Evolutionary conservation across 495 filamentous ascomycete species (phyloP), one percentile per base, ranked within the genome.

Genomic region (Terfezia boudieri): DNA sequence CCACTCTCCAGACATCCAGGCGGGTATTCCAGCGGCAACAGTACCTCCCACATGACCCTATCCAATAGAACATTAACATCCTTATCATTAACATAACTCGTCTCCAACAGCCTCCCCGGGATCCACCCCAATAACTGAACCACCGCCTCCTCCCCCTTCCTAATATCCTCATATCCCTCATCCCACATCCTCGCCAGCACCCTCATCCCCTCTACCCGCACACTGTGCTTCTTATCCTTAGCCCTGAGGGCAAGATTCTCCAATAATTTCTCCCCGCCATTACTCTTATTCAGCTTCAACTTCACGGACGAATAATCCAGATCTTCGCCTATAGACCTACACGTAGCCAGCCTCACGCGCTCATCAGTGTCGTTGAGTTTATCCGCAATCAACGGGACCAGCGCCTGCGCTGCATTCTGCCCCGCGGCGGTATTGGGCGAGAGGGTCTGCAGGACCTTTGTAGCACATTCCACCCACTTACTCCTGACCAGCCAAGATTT

Each of bases 311-410:
- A 73, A 70, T 65, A 94, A 80, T 53, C 76, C 76, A 67, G 92
- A 85, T 36, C 72, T 8, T 46, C 75, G 48, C 81, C 82, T 26
- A 99, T 74, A 0, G 80, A 81, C 61, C 82, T 80, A 10, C 95
- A 81, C 14, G 87, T 87, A 14, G 89, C 81, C 49, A 96, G 68
- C 51, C 90, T 77, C 38, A 99, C 90, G 57, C 77, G 85, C 56
- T 99, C 90, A 61, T 99, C 92, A 11, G 74, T 75, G 62, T 98
- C 90, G 2, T 76, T 79, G 2, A 98, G 76, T 72, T 88, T 87
- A 12, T 82, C 78, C 0, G 79, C 77, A 22, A 99, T 70, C 16
- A 77, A 76, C 54, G 75, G 74, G 14, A 94, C 75, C 50, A 96
- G 73, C 36, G 64, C 59, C 10, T 65, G 57, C 1, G 59, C 63